Evolutionary conservation across 306 rosid genomes (phyloP), one percentile per base, ranked within the genome.

Genomic region (Urtica urens): DNA sequence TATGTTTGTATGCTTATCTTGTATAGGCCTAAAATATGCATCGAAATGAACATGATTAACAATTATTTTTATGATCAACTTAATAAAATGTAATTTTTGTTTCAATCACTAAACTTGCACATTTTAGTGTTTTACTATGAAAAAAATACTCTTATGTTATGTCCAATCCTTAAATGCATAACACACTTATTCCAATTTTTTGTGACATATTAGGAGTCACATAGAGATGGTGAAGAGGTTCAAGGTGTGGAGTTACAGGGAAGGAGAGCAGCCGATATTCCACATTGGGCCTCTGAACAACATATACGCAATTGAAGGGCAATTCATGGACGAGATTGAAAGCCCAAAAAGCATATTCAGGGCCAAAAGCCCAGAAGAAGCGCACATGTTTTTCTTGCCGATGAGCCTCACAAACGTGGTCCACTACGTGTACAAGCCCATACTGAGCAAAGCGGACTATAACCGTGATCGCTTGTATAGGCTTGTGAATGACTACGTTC

Each of bases 251-350:
- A 54, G 58, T 24, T 77, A 72, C 59, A 59, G 38, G 34, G 79
- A 77, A 69, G 83, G 83, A 38, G 79, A 69, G 28, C 63, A 21
- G 7, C 83, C 79, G 14, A 21, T 77, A 12, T 58, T 69, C 21
- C 83, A 77, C 43, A 54, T 24, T 23, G 83, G 77, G 20, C 79
- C 83, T 18, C 1, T 55, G 38, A 65, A 65, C 50, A 39, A 64
- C 62, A 69, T 77, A 21, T 72, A 77, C 34, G 79, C 62, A 42
- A 72, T 77, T 15, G 83, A 77, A 33, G 83, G 83, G 13, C 83
- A 72, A 15, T 65, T 77, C 71, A 62, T 77, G 3, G 74, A 69
- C 19, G 83, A 77, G 47, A 54, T 77, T 30, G 83, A 77, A 49
- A 69, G 65, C 23, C 58, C 25, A 13, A 42, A 26, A 21, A 62